Evolutionary conservation across 2,329 filamentous ascomycete species (phyloP), one percentile per base, ranked within the genome.

Genomic region (Didymella glomerata): DNA sequence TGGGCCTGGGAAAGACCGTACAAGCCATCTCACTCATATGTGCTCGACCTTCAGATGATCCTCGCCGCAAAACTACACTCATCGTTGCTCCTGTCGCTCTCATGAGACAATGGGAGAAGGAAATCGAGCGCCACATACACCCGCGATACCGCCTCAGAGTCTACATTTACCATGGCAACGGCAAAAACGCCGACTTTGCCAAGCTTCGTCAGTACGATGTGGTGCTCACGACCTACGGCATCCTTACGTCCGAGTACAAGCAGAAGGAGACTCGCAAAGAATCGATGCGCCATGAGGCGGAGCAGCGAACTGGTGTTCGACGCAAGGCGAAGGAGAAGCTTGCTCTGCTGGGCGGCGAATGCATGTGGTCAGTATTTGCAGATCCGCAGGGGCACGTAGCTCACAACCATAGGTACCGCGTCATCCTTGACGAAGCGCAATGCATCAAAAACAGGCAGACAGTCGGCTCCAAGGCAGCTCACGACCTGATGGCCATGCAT

Each of bases 1-100:
- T 94, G 91, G 91, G 91, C 8, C 80, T 94, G 11, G 91, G 91
- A 8, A 94, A 95, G 77, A 94, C 91, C 0, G 89, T 97, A 44
- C 92, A 94, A 61, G 89, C 91, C 5, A 81, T 97, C 22, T 86
- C 93, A 4, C 83, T 97, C 42, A 90, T 96, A 66, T 81, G 92
- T 13, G 84, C 86, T 6, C 84, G 88, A 6, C 88, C 84, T n/a
- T 86, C 90, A 0, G 76, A 80, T 0, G 82, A 88, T 60, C 77
- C 78, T n/a, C 74, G 79, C 61, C 81, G 78, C 56, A 86, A 91
- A 81, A 93, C 92, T 0, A 95, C 88, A n/a, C 79, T 97, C 24
- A 92, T 97, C 47, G 83, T 96, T 47, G 91, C 89, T 0, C 92
- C 92, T 0, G 87, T 96, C 11, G 88, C 91, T 3, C 80, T 97